phyloP scores from a whole-genome alignment of 1,284 basidiomycete genomes.

The Cryptococcus sp. region DNA sequence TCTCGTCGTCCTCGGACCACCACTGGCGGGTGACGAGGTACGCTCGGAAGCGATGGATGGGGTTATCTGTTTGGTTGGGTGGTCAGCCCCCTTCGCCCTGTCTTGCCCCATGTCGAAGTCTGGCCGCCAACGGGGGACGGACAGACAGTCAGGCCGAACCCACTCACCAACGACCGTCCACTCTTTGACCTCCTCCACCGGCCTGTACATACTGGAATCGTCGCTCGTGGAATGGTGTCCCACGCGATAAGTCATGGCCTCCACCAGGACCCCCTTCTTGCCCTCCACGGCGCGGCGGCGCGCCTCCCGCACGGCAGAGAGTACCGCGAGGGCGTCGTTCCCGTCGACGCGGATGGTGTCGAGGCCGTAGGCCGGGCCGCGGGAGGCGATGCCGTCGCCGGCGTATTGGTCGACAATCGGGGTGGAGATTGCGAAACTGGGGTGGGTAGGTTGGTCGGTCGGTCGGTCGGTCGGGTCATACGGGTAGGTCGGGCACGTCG shows the following conservation, averaged over 20 bases:
- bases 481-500: too few relatives aligned
- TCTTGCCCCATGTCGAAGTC: background rate
- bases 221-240: conserved; percentile 96
- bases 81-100: background rate
- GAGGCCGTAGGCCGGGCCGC: conserved; percentile 91
- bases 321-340: conserved; percentile 86
- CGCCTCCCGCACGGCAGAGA: conserved; percentile 75
- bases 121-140: too few relatives aligned
- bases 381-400: conserved; percentile 87
- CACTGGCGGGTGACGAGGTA: conserved; percentile 80
- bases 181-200: conserved; percentile 79
- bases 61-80: conserved; percentile 61
- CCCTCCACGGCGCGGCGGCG: conserved; percentile 70
- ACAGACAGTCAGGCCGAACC: too few relatives aligned
- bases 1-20: conserved; percentile 78
- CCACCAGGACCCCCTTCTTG: conserved; percentile 78
- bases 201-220: conserved; percentile 86
- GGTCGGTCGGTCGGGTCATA: too few relatives aligned
- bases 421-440: conserved; percentile 93
- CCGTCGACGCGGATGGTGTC: conserved; percentile 89
- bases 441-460: conserved; percentile 56
- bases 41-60: conserved; percentile 74
- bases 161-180: conserved; percentile 62
- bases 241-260: conserved; percentile 89
- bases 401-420: conserved; percentile 84